Base-by-base conservation (phyloP, 2,329 filamentous ascomycete species). In the Fonsecaea pedrosoi region DNA sequence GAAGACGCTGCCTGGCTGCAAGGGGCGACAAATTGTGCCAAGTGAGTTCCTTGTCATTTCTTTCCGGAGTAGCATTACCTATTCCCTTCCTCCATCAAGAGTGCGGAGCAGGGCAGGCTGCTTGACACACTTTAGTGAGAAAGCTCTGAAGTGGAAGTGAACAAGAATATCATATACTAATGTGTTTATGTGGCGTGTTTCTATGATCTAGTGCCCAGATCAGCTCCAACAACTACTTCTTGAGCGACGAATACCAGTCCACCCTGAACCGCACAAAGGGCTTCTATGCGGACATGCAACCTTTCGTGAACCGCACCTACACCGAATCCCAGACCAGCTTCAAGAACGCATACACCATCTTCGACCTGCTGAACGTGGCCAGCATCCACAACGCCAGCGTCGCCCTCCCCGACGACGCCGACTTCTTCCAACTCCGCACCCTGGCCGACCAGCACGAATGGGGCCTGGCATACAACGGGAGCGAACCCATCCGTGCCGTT, bases 401-500 rank as follows among this genome's bases (percentile, higher is more conserved):
- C 38, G 71, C 87, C 78, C 90, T 92, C 73, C 83, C 86, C 32
- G 84, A 84, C 3, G 75, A 80, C 30, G 76, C 86, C 60, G 82
- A 91, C 54, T 84, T 94, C 68, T 89, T 87, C 55, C 86, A 90
- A 75, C 85, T 95, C 64, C 84, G 86, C 72, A 85, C 85, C n/a
- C 87, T 95, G 37, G 93, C 94, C 72, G 88, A 94, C 76, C 81
- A 82, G 66, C 91, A 95, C 78, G 91, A 97, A 78, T 96, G 86
- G 83, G 90, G 89, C 74, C 87, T 95, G 13, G 92, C 92, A 61
- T 96, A 90, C 86, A 94, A 96, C 80, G 79, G 82, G 73, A 78
- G 79, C 2, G 80, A 82, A 48, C 72, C 77, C n/a, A 77, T 81
- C 62, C 81, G 81, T 30, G 81, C 82, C 15, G 82, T 83, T 7